These are phyloP conservation scores for Trichoderma orchidacearum DNA, from an alignment of 495 filamentous ascomycete genomes.

Conservation along the genomic window DNA sequence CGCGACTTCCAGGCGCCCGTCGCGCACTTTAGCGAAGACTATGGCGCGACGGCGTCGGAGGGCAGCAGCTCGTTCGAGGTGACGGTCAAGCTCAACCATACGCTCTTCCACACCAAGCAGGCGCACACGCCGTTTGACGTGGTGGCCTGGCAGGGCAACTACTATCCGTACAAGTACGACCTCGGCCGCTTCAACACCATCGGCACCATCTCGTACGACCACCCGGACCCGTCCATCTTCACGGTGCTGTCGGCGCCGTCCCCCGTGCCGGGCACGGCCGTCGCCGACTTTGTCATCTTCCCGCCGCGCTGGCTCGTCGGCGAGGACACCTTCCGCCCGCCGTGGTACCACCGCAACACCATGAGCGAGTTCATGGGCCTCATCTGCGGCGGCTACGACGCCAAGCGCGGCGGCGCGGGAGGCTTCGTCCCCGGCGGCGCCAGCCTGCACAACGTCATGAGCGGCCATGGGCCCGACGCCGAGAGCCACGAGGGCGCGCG, in stretches of 20 bases:
- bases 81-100: constrained; percentile 66
- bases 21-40: constrained; percentile 57
- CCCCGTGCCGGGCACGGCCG: constrained; percentile 45
- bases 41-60: constrained; percentile 21
- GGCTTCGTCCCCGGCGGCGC: constrained; percentile 48
- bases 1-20: constrained; percentile 81
- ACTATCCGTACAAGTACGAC: constrained; percentile 83
- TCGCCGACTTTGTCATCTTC: constrained; percentile 77
- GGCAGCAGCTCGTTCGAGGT: constrained; percentile 40
- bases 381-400: constrained; percentile 50
- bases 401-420: constrained; percentile 31
- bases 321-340: constrained; percentile 69
- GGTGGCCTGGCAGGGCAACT: constrained; percentile 70
- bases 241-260: constrained; percentile 68
- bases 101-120: constrained; percentile 61
- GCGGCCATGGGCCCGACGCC: constrained; percentile 45
- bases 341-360: constrained; percentile 70
- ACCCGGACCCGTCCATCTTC: constrained; percentile 73
- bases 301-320: constrained; percentile 68
- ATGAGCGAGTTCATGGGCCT: constrained; percentile 83
- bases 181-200: constrained; percentile 69
- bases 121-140: constrained; percentile 70
- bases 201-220: constrained; percentile 60
- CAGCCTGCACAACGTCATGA: constrained; percentile 45
- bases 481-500: constrained; percentile 51